Base-by-base conservation (phyloP, 148 eudicot species). In the Simmondsia chinensis region DNA sequence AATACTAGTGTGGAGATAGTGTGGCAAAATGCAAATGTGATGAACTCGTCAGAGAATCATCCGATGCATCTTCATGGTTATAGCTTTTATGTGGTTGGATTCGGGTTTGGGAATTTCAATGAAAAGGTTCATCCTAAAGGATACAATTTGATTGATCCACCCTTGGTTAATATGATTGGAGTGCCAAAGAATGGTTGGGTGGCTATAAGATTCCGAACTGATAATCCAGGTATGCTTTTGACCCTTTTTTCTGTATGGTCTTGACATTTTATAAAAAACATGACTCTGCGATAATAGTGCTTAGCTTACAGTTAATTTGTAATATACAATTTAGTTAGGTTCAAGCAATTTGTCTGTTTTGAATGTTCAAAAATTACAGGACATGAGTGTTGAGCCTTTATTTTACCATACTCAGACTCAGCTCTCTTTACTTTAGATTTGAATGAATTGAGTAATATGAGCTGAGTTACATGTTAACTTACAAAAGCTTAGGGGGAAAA, bases 41-140 rank as follows among this genome's bases (percentile, higher is more conserved):
- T 49, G 46, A 33, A 3, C 23, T 54, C 52, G 2, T 48, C 67
- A 0, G 50, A 54, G 20, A 56, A 71, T 36, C 76, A 71, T 33
- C 76, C 76, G 4, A 56, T 71, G 59, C 76, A 71, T 39, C 36
- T 65, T 27, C 72, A 71, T 38, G 76, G 76, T 0, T 47, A 65
- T 12, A 65, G 72, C 43, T 71, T 61, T 29, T 71, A 65, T 15
- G 60, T 60, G 2, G 76, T 71, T 25, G 76, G 76, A 0, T 51
- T n/a, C 31, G 76, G 71, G 1, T 32, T 40, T 6, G 72, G 72
- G 6, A 71, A 51, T 17, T 71, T 65, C 20, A 47, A 65, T 17
- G 36, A 22, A 18, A 11, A 29, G 4, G 39, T 14, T 9, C 52
- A 60, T 25, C 71, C 71, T 12, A 7, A 38, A 6, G 45, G 33